phyloP scores from a whole-genome alignment of 495 filamentous ascomycete genomes.

The Neurospora sp. region DNA sequence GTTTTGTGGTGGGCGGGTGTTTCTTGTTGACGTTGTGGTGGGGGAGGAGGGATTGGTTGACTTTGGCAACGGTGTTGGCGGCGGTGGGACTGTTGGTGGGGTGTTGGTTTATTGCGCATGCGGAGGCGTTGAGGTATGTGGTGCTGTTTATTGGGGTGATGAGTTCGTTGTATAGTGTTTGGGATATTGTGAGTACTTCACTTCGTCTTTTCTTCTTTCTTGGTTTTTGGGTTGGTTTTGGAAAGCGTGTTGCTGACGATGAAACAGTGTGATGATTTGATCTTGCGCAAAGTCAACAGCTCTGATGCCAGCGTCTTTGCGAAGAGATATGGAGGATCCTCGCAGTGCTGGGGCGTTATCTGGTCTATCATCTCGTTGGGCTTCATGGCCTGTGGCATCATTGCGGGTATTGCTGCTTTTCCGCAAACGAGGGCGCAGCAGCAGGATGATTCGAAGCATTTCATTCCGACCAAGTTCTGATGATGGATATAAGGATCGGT shows the following conservation, averaged over 20 bases:
- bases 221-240: neutral
- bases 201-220: slow-evolving; percentile 5
- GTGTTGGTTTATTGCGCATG: slow-evolving; percentile 73
- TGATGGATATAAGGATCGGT: neutral
- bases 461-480: slow-evolving; percentile 40
- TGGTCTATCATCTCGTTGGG: slow-evolving; percentile 62
- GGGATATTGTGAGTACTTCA: slow-evolving; percentile 60
- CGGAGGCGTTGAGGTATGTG: slow-evolving; percentile 60
- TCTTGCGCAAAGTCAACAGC: slow-evolving; percentile 69
- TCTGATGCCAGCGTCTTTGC: slow-evolving; percentile 78
- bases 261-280: slow-evolving; percentile 62
- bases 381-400: slow-evolving; percentile 62
- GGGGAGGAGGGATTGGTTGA: slow-evolving; percentile 68
- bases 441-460: slow-evolving; percentile 55
- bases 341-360: slow-evolving; percentile 71
- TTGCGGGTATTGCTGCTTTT: slow-evolving; percentile 67
- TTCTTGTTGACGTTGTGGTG: slow-evolving; percentile 73
- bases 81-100: slow-evolving; percentile 62
- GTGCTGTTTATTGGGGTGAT: slow-evolving; percentile 79
- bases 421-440: slow-evolving; percentile 57
- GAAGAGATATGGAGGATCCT: slow-evolving; percentile 64
- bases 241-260: slow-evolving; percentile 1
- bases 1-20: slow-evolving; percentile 59
- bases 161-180: slow-evolving; percentile 66
- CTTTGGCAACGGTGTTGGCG: slow-evolving; percentile 54